Evolutionary conservation across 192 early-diverging fungal species (phyloP).

Genomic region (Coemansia furcata): DNA sequence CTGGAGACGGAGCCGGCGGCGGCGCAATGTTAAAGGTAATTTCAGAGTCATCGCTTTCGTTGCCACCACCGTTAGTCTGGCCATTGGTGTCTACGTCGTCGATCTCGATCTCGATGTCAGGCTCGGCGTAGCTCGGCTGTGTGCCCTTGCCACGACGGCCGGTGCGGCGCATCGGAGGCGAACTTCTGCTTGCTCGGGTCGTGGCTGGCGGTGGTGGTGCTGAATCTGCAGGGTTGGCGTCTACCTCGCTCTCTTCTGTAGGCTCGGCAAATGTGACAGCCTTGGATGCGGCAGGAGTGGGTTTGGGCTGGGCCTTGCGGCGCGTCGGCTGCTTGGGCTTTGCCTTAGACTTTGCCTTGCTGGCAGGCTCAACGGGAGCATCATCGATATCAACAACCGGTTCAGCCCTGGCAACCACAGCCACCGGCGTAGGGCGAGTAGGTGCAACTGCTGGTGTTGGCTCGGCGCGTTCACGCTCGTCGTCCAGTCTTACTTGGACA

Average conservation of each 20-base stretch:
- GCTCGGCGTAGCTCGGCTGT: slow-evolving; percentile 31
- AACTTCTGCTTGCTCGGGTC: background rate
- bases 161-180: background rate
- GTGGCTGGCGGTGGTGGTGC: background rate
- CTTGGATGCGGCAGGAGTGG: background rate
- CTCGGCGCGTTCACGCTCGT: slow-evolving; percentile 12
- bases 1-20: slow-evolving; percentile 13
- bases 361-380: background rate
- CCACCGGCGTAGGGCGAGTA: background rate
- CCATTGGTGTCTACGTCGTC: background rate
- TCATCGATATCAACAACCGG: background rate
- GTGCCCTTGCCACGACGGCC: slow-evolving; percentile 6
- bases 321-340: slow-evolving; percentile 12
- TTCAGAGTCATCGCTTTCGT: slow-evolving; percentile 49
- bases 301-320: slow-evolving; percentile 16
- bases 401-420: background rate
- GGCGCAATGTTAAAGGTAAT: slow-evolving; percentile 38
- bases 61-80: background rate
- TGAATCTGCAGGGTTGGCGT: background rate
- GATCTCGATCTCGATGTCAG: no score
- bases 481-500: slow-evolving; percentile 27
- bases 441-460: background rate
- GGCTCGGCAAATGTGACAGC: background rate
- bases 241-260: background rate
- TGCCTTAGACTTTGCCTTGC: slow-evolving; percentile 1